Conservation (phyloP, 768 basidiomycete genomes). For the Termitomyces sp. region DNA sequence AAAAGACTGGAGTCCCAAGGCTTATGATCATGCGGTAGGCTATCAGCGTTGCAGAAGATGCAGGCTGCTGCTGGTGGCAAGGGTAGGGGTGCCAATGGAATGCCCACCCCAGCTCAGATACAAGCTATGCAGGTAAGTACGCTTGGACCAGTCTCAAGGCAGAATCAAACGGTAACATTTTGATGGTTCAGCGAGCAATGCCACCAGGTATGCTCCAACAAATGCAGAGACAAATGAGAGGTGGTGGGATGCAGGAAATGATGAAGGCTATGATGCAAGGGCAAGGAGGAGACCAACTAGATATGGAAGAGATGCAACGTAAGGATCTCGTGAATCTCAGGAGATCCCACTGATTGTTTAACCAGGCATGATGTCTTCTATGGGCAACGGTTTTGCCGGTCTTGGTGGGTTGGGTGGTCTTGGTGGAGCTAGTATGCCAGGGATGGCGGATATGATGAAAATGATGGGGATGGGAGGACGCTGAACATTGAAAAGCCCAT, state of each 20-base stretch:
- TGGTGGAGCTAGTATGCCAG: slow-evolving; percentile 52
- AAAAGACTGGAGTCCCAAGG: neutral
- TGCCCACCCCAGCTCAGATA: slow-evolving; percentile 91
- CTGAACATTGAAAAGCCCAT: slow-evolving; percentile 18
- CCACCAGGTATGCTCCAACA: slow-evolving; percentile 95
- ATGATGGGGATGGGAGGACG: slow-evolving; percentile 81
- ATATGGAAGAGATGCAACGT: slow-evolving; percentile 96
- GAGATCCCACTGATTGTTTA: neutral
- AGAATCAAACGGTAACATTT: neutral
- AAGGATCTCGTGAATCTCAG: slow-evolving; percentile 16
- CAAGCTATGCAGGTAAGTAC: slow-evolving; percentile 90
- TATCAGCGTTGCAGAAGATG: slow-evolving; percentile 91
- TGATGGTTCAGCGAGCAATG: slow-evolving; percentile 64
- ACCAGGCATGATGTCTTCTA: slow-evolving; percentile 82
- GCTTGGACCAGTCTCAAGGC: slow-evolving; percentile 17
- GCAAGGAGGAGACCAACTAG: slow-evolving; percentile 82
- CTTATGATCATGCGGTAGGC: slow-evolving; percentile 34
- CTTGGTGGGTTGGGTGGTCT: slow-evolving; percentile 54
- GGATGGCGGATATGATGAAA: slow-evolving; percentile 77
- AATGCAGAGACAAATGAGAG: slow-evolving; percentile 76
- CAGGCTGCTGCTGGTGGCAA: slow-evolving; percentile 81
- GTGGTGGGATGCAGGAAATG: slow-evolving; percentile 94
- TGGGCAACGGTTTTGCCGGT: slow-evolving; percentile 68
- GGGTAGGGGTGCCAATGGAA: slow-evolving; percentile 80
- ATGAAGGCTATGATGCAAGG: slow-evolving; percentile 98